Percentiles rank a stretch among this genome's conserved stretches.
Evolutionary conservation across 306 rosid genomes (phyloP).

Genomic region (Mimosa pudica): DNA sequence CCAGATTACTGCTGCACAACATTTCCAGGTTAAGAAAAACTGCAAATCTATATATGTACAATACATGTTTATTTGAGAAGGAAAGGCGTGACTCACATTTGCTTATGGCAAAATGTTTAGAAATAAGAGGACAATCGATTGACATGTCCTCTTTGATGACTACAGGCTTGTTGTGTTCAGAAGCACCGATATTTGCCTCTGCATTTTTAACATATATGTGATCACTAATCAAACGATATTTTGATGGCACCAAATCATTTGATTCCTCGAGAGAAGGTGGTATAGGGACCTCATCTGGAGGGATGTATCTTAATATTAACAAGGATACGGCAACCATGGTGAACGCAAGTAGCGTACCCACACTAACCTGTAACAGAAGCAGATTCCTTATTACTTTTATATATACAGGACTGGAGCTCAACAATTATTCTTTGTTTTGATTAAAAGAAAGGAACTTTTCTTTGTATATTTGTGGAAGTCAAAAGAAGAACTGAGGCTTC

Average conservation of each 20-base stretch:
- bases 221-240: slow-evolving; percentile 26
- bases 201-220: slow-evolving; percentile 38
- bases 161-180: slow-evolving; percentile 46
- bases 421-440: neutral
- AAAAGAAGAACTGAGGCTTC: neutral
- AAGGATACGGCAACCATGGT: slow-evolving; percentile 78
- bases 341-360: slow-evolving; percentile 92
- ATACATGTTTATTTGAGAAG: slow-evolving; percentile 3
- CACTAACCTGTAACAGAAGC: slow-evolving; percentile 71
- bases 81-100: slow-evolving; percentile 55
- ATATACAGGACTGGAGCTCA: neutral
- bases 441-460: too few species aligned
- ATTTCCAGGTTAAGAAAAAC: neutral
- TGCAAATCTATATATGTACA: neutral
- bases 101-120: slow-evolving; percentile 46
- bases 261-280: slow-evolving; percentile 59
- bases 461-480: neutral
- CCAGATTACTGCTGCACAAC: neutral
- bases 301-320: slow-evolving; percentile 84
- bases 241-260: slow-evolving; percentile 45
- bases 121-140: slow-evolving; percentile 51
- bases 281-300: slow-evolving; percentile 78
- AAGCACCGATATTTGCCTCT: slow-evolving; percentile 34
- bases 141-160: slow-evolving; percentile 48
- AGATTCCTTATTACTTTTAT: slow-evolving; percentile 29